Base-by-base conservation (phyloP, 2,329 filamentous ascomycete genomes). In the Epichloe elymi region DNA sequence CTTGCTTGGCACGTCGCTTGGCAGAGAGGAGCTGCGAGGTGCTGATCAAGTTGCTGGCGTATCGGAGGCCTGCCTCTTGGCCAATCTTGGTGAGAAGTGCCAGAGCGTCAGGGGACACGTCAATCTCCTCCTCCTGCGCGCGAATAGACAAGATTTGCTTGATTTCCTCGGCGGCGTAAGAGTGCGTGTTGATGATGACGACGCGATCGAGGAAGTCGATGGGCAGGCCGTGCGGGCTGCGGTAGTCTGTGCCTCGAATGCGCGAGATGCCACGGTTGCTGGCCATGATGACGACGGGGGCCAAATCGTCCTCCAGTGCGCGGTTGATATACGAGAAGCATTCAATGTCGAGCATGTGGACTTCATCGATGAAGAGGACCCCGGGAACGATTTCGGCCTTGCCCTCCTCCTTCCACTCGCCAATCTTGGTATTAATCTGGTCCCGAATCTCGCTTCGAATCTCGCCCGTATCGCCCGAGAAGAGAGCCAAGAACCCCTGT, bases 311-410 rank as follows among this genome's bases (percentile, higher is more conserved):
- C 70, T 98, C 93, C 43, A 98, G 76, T 1, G 93, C 93, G 49
- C 93, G 86, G 74, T 98, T 98, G 75, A 98, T 85, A 74, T 95
- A 98, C 43, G 89, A 94, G 74, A 95, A 98, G 74, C 91, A 97
- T 70, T 98, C 93, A 57, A 97, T 96, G 67, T 98, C 93, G 52
- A 98, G 86, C 91, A 98, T 97, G 75, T 98, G 93, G 5, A 98
- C 91, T 72, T 98, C 93, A 63, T 98, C 93, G 62, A 98, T 95
- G 74, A 98, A 98, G 7, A 98, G 74, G 7, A 98, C 93, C 44
- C 93, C 93, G 0, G 93, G 93, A 0, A 98, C 89, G 50, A 98
- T 97, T 70, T 95, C 90, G 3, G 93, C 93, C 70, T 98, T 98
- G 71, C 93, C 93, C 70, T 98, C 93, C 69, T 98, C 93, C 70